Percentiles rank a stretch among this genome's conserved stretches.
phyloP scores from a whole-genome alignment of 768 basidiomycete species.

The Mrakia frigida region DNA sequence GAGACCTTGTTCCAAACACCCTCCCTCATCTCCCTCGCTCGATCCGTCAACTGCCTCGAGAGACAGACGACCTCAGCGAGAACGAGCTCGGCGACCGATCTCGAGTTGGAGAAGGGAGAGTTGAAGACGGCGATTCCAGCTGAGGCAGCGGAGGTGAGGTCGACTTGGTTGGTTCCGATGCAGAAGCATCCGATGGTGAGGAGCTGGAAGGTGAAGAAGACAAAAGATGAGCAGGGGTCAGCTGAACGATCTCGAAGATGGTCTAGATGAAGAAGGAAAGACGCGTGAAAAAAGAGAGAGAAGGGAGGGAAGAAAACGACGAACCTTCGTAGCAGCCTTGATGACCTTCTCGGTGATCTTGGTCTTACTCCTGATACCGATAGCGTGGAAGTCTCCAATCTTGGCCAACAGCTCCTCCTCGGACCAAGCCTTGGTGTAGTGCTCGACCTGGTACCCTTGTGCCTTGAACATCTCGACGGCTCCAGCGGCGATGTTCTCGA shows the following conservation, averaged over 20 bases:
- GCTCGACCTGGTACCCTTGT: conserved; percentile 89
- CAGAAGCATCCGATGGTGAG: conserved; percentile 98
- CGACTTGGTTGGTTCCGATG: conserved; percentile 98
- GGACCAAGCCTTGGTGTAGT: conserved; percentile 73
- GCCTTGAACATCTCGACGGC: conserved; percentile 73
- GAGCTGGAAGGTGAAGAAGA: conserved; percentile 55
- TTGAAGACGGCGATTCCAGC: conserved; percentile 98
- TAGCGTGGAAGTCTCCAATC: conserved; percentile 78
- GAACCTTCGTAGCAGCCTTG: conserved; percentile 75
- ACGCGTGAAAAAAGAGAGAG: not conserved
- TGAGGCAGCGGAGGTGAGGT: conserved; percentile 71
- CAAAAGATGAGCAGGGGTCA: not conserved
- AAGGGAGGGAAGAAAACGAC: conserved; percentile 34
- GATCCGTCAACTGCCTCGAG: conserved; percentile 88
- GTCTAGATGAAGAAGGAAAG: not conserved
- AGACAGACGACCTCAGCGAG: conserved; percentile 88
- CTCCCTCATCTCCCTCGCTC: conserved; percentile 74
- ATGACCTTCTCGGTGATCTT: conserved; percentile 88
- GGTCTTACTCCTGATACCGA: conserved; percentile 97
- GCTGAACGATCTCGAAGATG: not conserved
- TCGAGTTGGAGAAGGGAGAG: conserved; percentile 90
- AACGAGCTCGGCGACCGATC: conserved; percentile 97
- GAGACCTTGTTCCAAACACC: conserved; percentile 99
- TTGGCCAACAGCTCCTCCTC: conserved; percentile 83
- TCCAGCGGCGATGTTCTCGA: conserved; percentile 92